These are phyloP conservation scores for Paraglomus brasilianum DNA, from an alignment of 192 early-diverging fungal species.

Conservation along the genomic window DNA sequence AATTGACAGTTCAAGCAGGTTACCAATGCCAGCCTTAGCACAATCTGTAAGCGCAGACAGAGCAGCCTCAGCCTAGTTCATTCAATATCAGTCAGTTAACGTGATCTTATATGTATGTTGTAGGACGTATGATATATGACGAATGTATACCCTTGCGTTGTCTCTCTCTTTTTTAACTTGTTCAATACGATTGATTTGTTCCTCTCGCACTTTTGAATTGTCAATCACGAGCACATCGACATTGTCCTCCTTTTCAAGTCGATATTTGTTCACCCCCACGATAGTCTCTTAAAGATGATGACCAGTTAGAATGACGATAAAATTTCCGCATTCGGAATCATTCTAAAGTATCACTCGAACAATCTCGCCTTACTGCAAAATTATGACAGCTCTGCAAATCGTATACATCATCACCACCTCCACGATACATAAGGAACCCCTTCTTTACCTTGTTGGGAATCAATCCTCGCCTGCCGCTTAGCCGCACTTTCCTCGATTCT, in stretches of 20 bases:
- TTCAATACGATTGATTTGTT: constrained; percentile 64
- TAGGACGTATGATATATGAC: neutral
- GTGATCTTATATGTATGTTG: neutral
- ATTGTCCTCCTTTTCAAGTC: constrained; percentile 60
- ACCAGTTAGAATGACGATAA: no score
- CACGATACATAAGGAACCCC: neutral
- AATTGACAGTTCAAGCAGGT: constrained; percentile 73
- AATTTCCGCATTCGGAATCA: no score
- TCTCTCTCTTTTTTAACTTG: constrained; percentile 57
- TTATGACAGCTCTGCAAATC: no score
- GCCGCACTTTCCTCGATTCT: constrained; percentile 86
- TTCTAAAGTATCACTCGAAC: no score
- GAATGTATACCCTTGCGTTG: constrained; percentile 39
- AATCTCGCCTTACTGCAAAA: no score
- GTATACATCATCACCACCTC: no score
- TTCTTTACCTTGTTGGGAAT: constrained; percentile 74
- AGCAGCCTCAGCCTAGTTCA: constrained; percentile 44
- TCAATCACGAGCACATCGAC: constrained; percentile 81
- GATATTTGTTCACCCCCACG: constrained; percentile 91
- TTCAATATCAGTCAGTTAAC: neutral
- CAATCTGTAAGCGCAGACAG: constrained; percentile 68
- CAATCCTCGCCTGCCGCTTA: constrained; percentile 84
- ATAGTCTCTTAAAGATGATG: constrained; percentile 63
- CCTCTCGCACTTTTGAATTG: constrained; percentile 69
- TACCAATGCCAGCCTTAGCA: constrained; percentile 64